A percentile compares a stretch with the other conserved stretches of the same genome.
Conservation (phyloP, 2,329 filamentous ascomycete genomes). For the Neofusicoccum cordaticola region DNA sequence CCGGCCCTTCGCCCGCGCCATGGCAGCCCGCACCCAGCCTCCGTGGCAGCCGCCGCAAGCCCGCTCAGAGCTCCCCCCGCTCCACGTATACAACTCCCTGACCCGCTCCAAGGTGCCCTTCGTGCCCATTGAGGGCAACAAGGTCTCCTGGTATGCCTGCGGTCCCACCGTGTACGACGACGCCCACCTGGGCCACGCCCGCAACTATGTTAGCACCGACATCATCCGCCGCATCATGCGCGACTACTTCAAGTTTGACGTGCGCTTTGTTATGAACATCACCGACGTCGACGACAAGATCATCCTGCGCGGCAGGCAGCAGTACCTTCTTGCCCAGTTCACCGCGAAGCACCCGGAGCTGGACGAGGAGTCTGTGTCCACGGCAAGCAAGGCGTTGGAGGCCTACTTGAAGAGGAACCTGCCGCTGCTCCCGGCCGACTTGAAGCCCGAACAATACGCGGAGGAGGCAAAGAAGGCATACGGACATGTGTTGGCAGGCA, state of each 20-base stretch:
- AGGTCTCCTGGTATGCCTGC: slow-evolving; percentile 84
- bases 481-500: slow-evolving; percentile 53
- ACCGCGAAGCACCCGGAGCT: slow-evolving; percentile 50
- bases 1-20: slow-evolving; percentile 29
- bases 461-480: slow-evolving; percentile 51
- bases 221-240: slow-evolving; percentile 79
- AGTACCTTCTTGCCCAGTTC: slow-evolving; percentile 72
- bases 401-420: slow-evolving; percentile 68
- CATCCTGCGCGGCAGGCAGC: slow-evolving; percentile 67
- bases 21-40: slow-evolving; percentile 36
- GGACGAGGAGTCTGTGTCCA: slow-evolving; percentile 47
- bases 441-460: slow-evolving; percentile 48
- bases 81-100: slow-evolving; percentile 79
- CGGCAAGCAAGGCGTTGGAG: slow-evolving; percentile 51
- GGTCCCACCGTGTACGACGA: slow-evolving; percentile 81
- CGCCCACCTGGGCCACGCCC: slow-evolving; percentile 76
- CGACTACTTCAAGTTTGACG: slow-evolving; percentile 78
- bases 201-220: slow-evolving; percentile 89
- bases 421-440: slow-evolving; percentile 45
- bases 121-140: slow-evolving; percentile 66
- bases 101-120: slow-evolving; percentile 73
- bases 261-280: slow-evolving; percentile 91
- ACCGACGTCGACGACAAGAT: slow-evolving; percentile 63
- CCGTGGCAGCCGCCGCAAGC: slow-evolving; percentile 37
- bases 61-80: slow-evolving; percentile 44